A percentile compares a stretch with the other conserved stretches of the same genome.
Evolutionary conservation across 108 stramenopile species (phyloP).

Genomic region (Cyclotella distinguenda): DNA sequence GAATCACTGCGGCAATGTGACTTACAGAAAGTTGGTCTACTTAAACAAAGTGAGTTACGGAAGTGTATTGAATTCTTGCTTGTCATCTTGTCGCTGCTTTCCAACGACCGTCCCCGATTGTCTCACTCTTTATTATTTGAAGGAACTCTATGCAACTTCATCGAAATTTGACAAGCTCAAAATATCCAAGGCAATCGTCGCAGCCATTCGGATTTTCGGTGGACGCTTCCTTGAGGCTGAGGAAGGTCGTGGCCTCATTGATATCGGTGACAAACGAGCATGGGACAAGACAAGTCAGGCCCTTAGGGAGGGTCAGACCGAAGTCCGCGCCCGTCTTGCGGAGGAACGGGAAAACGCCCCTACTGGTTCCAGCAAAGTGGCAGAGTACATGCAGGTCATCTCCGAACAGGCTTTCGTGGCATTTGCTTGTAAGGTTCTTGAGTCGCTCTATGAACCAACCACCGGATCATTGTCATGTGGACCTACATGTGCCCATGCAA

Average conservation of each 20-base stretch:
- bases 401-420: constrained; percentile 34
- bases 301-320: constrained; percentile 80
- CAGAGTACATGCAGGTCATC: constrained; percentile 33
- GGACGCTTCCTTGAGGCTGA: constrained; percentile 61
- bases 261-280: constrained; percentile 87
- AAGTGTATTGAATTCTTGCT: background rate
- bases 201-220: constrained; percentile 56
- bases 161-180: constrained; percentile 79
- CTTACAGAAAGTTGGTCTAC: constrained; percentile 50
- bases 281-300: constrained; percentile 88
- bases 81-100: background rate
- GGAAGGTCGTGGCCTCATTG: constrained; percentile 56
- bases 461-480: constrained; percentile 23
- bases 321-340: constrained; percentile 63
- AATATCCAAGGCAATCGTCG: constrained; percentile 80
- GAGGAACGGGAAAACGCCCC: constrained; percentile 40
- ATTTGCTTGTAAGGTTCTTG: constrained; percentile 26
- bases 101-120: too few species aligned
- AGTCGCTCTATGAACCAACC: constrained; percentile 25
- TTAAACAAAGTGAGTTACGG: constrained; percentile 29
- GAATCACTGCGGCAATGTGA: constrained; percentile 58
- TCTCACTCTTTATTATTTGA: background rate
- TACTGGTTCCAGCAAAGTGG: constrained; percentile 20
- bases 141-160: constrained; percentile 78
- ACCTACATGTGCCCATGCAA: constrained; percentile 29